Evolutionary conservation across 2,329 filamentous ascomycete genomes (phyloP).

Genomic region (Sporothrix globosa): DNA sequence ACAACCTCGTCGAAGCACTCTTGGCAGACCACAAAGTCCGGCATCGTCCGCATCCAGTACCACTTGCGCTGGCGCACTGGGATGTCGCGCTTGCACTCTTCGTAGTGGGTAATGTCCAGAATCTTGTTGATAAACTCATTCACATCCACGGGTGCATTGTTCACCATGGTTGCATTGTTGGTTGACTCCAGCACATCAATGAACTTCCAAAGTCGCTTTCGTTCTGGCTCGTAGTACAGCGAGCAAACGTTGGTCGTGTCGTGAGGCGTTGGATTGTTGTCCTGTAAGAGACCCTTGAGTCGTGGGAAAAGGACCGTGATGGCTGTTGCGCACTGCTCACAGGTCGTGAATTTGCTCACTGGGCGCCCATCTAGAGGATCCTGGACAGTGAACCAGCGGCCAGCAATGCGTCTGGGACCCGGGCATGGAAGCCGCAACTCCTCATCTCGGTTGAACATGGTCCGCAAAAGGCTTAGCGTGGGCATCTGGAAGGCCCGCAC

Average conservation of each 20-base stretch:
- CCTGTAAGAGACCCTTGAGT: constrained; percentile 67
- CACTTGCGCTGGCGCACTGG: constrained; percentile 66
- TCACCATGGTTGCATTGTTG: constrained; percentile 55
- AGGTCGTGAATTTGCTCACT: constrained; percentile 74
- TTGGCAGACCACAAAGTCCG: constrained; percentile 80
- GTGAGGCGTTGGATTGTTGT: constrained; percentile 52
- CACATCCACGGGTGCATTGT: constrained; percentile 57
- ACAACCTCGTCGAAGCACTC: constrained; percentile 84
- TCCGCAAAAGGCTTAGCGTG: constrained; percentile 70
- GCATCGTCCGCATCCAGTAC: constrained; percentile 76
- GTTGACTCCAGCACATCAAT: constrained; percentile 64
- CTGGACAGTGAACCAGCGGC: constrained; percentile 75
- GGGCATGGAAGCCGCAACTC: constrained; percentile 61
- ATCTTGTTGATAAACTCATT: constrained; percentile 66
- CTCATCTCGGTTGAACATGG: constrained; percentile 63
- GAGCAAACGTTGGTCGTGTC: constrained; percentile 64
- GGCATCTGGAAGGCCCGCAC: constrained; percentile 70
- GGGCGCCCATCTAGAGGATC: constrained; percentile 67
- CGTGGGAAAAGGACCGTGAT: constrained; percentile 74
- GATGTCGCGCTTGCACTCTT: constrained; percentile 69
- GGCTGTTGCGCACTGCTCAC: constrained; percentile 71
- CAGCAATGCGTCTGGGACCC: constrained; percentile 57
- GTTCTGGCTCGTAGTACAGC: constrained; percentile 61
- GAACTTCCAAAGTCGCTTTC: constrained; percentile 60
- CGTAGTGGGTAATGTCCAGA: constrained; percentile 58